Evolutionary conservation across 2,329 filamentous ascomycete species (phyloP), one percentile per base, ranked within the genome.

Genomic region (Claviceps arundinis): DNA sequence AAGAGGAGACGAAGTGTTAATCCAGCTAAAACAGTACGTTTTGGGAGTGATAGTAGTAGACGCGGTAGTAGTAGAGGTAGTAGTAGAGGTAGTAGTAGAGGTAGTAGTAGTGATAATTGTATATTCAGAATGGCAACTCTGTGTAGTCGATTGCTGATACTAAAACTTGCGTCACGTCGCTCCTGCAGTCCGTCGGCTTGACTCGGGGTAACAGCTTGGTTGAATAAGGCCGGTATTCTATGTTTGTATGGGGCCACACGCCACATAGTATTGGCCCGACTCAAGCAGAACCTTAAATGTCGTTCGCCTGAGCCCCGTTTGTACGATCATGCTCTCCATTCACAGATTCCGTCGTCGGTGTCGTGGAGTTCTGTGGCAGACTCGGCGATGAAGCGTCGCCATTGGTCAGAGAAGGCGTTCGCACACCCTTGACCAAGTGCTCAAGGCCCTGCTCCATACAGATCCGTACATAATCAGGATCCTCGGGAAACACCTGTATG

Each of bases 391-490:
- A 65, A 53, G 73, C 70, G 30, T 70, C 63, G 22, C 74, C 76
- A 47, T 77, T 78, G 11, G 70, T 59, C 11, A 73, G 61, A 22
- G 67, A 64, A 4, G 73, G 68, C 51, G 71, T 74, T 52, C 68
- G 65, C 38, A 67, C 64, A n/a, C 69, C 70, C 34, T 68, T 68
- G 54, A 81, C 52, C 48, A 82, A 69, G 64, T 82, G 72, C 13
- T 69, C 67, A 5, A 81, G 68, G n/a, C 76, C 76, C 62, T 82
- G 78, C 54, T 81, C 75, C 50, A 72, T 65, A 60, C 76, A 81
- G 17, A 81, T 64, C 37, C 70, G 70, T 26, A 66, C 66, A 56
- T 81, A 82, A 34, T 81, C 78, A 2, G 78, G 74, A 49, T 83
- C 80, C 45, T 76, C 70, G 6, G 76, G 73, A 13, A 70, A 68